phyloP scores from a whole-genome alignment of 768 basidiomycete genomes.

The Cystoderma amianthinum region DNA sequence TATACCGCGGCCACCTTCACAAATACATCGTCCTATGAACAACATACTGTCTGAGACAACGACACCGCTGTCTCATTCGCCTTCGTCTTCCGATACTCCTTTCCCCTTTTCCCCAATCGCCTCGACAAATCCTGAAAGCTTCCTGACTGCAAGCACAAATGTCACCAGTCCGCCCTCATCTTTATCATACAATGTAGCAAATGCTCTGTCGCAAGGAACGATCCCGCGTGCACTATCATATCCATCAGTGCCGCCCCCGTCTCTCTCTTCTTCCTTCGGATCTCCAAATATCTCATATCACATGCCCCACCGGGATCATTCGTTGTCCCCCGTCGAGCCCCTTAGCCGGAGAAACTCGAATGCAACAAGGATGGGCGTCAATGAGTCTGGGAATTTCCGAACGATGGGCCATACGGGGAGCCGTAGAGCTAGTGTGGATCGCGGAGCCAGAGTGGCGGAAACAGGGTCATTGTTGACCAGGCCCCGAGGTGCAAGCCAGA shows the following conservation, averaged over 20 bases:
- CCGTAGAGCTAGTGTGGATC: conserved; percentile 52
- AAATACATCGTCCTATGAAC: conserved; percentile 47
- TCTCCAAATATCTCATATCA: conserved; percentile 50
- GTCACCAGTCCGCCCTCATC: conserved; percentile 73
- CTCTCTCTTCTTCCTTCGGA: conserved; percentile 72
- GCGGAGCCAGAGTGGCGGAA: conserved; percentile 65
- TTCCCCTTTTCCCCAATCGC: conserved; percentile 60
- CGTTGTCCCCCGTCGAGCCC: conserved; percentile 44
- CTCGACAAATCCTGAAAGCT: conserved; percentile 47
- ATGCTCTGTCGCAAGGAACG: conserved; percentile 22
- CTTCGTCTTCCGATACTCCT: conserved; percentile 59
- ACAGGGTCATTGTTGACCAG: conserved; percentile 36
- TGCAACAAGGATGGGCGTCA: conserved; percentile 24
- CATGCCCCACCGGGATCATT: conserved; percentile 40
- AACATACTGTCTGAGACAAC: conserved; percentile 42
- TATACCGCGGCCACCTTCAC: conserved; percentile 67
- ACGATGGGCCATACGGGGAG: conserved; percentile 21
- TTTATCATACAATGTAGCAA: conserved; percentile 38
- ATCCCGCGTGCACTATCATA: conserved; percentile 52
- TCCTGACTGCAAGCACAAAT: conserved; percentile 52
- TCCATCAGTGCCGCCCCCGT: conserved; percentile 80
- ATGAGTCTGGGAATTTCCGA: conserved; percentile 18
- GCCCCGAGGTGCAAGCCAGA: conserved; percentile 42
- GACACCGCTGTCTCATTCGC: conserved; percentile 60
- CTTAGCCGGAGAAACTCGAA: conserved; percentile 47